Conservation (phyloP, 2,329 filamentous ascomycete species). For the Exophiala calicioides region DNA sequence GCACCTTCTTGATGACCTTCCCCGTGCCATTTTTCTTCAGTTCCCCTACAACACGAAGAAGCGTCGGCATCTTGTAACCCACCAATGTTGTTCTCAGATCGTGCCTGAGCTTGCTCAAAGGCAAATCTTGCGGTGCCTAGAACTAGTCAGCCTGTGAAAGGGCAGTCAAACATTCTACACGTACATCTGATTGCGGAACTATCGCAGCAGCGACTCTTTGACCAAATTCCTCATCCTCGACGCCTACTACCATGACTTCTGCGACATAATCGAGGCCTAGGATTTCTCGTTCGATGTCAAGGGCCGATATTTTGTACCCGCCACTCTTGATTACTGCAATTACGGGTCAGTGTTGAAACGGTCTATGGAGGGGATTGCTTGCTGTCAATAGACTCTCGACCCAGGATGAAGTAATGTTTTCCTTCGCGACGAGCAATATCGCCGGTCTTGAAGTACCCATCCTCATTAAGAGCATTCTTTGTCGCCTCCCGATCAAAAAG, state of each 20-base stretch:
- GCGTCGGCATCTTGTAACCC: conserved; percentile 51
- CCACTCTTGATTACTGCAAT: conserved; percentile 17
- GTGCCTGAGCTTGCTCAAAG: conserved; percentile 34
- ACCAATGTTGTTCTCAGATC: conserved; percentile 47
- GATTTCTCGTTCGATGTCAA: conserved; percentile 52
- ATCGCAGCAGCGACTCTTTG: conserved; percentile 49
- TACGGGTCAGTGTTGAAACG: neutral
- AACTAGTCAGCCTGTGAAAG: neutral
- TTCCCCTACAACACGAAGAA: conserved; percentile 46
- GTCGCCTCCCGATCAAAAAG: conserved; percentile 35
- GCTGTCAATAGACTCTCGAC: conserved; percentile 49
- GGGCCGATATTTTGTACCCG: conserved; percentile 51
- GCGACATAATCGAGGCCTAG: conserved; percentile 46
- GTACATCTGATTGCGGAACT: conserved; percentile 20
- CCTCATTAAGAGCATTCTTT: conserved; percentile 14
- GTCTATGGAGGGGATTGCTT: conserved; percentile 42
- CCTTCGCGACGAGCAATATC: conserved; percentile 33
- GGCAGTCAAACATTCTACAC: no score
- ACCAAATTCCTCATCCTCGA: conserved; percentile 50
- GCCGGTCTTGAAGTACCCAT: conserved; percentile 45
- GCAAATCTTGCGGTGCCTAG: conserved; percentile 18
- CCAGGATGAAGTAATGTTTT: conserved; percentile 46
- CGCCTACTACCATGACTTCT: conserved; percentile 52
- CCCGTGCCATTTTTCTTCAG: conserved; percentile 50
- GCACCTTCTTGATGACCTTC: conserved; percentile 51